These are phyloP conservation scores for Nicotiana otophora DNA, from an alignment of 257 asterid species.

Conservation along the genomic window DNA sequence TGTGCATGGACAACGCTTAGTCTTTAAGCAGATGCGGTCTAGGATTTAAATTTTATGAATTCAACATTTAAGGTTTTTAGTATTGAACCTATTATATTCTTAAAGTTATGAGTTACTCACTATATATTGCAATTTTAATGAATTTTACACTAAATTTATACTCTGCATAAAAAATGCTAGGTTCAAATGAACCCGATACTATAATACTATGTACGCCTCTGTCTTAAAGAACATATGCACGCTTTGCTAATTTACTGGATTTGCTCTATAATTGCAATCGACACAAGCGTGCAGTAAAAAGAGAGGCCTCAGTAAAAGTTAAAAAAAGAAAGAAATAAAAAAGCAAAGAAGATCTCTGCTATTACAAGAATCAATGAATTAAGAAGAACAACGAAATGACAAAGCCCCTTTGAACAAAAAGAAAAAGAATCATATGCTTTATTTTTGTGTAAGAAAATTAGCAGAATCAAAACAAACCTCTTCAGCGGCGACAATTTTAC, in stretches of 20 bases:
- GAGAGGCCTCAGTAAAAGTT: neutral
- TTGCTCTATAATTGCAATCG: neutral
- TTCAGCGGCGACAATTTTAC: neutral
- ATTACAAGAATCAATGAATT: neutral
- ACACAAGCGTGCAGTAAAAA: slow-evolving; percentile 6
- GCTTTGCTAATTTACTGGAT: neutral
- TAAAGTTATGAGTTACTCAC: no score
- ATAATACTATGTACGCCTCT: no score
- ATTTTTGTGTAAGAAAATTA: neutral
- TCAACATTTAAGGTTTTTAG: no score
- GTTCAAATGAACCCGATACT: no score
- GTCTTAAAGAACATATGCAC: neutral
- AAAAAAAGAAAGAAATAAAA: neutral
- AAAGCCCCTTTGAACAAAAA: neutral
- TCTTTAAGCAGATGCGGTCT: neutral
- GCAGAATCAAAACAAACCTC: neutral
- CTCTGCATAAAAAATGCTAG: no score
- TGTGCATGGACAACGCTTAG: neutral
- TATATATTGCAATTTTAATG: no score
- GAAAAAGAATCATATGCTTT: neutral
- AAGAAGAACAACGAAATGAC: neutral
- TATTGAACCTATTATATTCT: no score
- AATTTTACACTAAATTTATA: no score
- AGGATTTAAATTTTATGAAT: no score
- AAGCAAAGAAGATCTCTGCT: no score